Evolutionary conservation across 2,329 filamentous ascomycete genomes (phyloP), one percentile per base, ranked within the genome.

Genomic region (Aspergillus novofumigatus): DNA sequence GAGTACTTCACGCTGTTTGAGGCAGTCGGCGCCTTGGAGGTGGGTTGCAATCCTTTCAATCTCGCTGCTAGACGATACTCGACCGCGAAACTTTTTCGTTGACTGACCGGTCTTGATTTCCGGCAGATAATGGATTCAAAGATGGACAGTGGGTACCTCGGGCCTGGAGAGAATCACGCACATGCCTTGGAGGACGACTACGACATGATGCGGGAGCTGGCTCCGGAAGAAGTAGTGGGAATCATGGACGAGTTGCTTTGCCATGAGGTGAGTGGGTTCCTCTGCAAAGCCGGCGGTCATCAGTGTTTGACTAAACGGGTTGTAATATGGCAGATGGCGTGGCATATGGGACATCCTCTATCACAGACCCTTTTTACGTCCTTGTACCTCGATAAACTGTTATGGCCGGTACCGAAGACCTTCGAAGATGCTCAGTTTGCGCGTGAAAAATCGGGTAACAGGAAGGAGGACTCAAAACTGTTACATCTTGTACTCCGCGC

Each of bases 341-440:
- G 95, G 92, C 92, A 97, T 71, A 86, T 91, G 65, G 94, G 95
- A n/a, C 92, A 96, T 69, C 92, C 94, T 1, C 83, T 99, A 8
- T 95, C 93, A 1, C 94, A 97, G 72, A 97, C 94, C 0, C 78
- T 99, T 1, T 92, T 97, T 71, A 97, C 92, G 4, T 96, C 91
- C 53, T 81, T 96, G 35, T 94, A 99, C 72, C 84, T 97, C 56
- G 92, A 97, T 66, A 86, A 86, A 51, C 80, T 99, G 17, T 78
- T 96, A 58, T 89, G 86, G 76, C 87, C 90, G 0, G 80, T 83
- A 29, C 87, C 90, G 4, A 78, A 76, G 38, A 82, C 73, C 4
- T 76, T 95, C 26, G 77, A 86, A 3, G 82, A 91, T 38, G 87
- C 87, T 10, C 80, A 84, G 54, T 92, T 92, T 64, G 65, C 72